Evolutionary conservation across 2,329 filamentous ascomycete genomes (phyloP).

Genomic region (Talaromyces pinophilus): DNA sequence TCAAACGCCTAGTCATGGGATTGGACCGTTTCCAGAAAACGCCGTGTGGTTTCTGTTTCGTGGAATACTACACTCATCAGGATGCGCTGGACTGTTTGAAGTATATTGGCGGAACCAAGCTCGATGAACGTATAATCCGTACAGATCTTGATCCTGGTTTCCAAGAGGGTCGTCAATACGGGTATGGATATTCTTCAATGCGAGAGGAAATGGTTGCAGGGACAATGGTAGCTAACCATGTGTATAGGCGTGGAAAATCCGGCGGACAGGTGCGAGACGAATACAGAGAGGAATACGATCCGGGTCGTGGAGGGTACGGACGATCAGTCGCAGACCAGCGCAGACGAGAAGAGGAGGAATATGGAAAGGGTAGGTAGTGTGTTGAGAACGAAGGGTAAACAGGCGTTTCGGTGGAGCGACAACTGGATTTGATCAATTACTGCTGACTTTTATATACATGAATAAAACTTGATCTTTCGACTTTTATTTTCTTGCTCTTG

Average conservation of each 20-base stretch:
- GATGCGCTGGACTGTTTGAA: constrained; percentile 98
- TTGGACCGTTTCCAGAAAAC: constrained; percentile 97
- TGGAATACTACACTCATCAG: constrained; percentile 98
- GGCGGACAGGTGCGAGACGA: constrained; percentile 97
- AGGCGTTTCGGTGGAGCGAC: constrained; percentile 35
- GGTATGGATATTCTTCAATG: constrained; percentile 46
- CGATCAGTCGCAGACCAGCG: constrained; percentile 70
- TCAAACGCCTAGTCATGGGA: constrained; percentile 97
- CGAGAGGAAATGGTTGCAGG: background rate
- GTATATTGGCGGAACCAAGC: constrained; percentile 95
- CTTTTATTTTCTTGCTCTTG: background rate
- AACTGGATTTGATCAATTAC: constrained; percentile 26
- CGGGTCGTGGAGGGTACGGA: constrained; percentile 86
- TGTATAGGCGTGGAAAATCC: constrained; percentile 73
- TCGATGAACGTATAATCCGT: constrained; percentile 94
- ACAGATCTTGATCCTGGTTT: constrained; percentile 96
- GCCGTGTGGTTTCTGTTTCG: constrained; percentile 98
- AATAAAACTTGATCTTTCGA: background rate
- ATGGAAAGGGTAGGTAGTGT: constrained; percentile 57
- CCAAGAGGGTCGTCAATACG: constrained; percentile 93
- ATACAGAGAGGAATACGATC: constrained; percentile 95
- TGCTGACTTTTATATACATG: constrained; percentile 3
- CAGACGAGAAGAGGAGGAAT: constrained; percentile 60
- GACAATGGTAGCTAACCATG: constrained; percentile 26
- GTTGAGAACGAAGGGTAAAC: constrained; percentile 27